These are phyloP conservation scores for Cupressus sempervirens DNA, from an alignment of 75 land plant species.

Conservation along the genomic window DNA sequence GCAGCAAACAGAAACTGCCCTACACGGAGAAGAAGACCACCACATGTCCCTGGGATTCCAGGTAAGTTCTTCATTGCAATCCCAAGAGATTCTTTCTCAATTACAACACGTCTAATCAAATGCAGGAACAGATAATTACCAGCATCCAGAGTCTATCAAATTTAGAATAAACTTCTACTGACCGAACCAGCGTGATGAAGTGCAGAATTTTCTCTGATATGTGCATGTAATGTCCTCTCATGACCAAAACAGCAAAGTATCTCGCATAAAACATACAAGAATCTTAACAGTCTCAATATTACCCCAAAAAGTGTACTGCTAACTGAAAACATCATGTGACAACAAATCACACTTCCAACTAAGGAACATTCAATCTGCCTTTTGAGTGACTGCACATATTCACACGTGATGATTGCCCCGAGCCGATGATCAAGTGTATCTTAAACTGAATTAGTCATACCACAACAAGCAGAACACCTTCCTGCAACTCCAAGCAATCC, in stretches of 20 bases:
- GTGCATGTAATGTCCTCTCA: background rate
- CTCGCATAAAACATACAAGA: background rate
- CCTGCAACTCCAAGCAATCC: background rate
- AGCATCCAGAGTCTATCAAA: background rate
- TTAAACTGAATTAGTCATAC: background rate
- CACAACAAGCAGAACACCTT: background rate
- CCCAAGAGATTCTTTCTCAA: background rate
- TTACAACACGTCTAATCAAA: background rate
- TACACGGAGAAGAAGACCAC: conserved; percentile 54
- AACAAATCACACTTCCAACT: background rate
- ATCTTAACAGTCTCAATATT: background rate
- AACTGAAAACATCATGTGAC: background rate
- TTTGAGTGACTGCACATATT: background rate
- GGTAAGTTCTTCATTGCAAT: conserved; percentile 53
- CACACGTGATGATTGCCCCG: background rate
- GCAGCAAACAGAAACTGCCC: conserved; percentile 73
- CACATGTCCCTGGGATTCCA: conserved; percentile 69
- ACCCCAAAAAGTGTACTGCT: background rate
- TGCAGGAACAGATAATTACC: background rate
- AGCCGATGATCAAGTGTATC: background rate
- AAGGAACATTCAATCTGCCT: background rate
- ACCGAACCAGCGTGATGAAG: background rate
- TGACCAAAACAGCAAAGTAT: background rate
- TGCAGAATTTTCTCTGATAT: background rate
- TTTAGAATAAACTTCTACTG: background rate